Conservation (phyloP, 108 stramenopile species). For the Poteriospumella lacustris region DNA sequence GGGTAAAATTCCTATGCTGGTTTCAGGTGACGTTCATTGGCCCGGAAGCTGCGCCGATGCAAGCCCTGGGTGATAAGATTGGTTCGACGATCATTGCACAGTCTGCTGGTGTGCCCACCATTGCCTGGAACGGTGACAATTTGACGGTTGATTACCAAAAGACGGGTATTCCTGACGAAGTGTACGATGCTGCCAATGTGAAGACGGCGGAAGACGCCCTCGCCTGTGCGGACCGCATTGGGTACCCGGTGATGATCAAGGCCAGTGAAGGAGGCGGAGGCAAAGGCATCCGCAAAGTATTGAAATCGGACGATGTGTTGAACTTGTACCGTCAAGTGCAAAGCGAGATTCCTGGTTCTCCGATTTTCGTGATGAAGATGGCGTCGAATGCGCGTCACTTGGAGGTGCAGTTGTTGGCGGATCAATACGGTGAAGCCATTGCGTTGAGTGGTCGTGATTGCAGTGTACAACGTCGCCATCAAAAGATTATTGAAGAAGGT, state of each 20-base stretch:
- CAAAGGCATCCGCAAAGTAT: slow-evolving; percentile 92
- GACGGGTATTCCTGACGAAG: slow-evolving; percentile 71
- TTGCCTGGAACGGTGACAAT: slow-evolving; percentile 89
- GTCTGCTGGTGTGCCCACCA: slow-evolving; percentile 90
- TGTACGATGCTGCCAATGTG: slow-evolving; percentile 79
- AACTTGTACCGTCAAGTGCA: slow-evolving; percentile 91
- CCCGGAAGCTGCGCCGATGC: slow-evolving; percentile 92
- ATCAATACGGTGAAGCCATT: slow-evolving; percentile 92
- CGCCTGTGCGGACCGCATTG: slow-evolving; percentile 71
- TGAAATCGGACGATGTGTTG: slow-evolving; percentile 45
- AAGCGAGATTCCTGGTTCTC: slow-evolving; percentile 93
- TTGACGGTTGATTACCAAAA: slow-evolving; percentile 69
- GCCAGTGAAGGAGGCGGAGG: slow-evolving; percentile 98
- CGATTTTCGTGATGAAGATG: slow-evolving; percentile 92
- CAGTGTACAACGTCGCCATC: slow-evolving; percentile 94
- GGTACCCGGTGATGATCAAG: slow-evolving; percentile 99
- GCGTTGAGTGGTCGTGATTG: slow-evolving; percentile 98
- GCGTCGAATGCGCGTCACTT: slow-evolving; percentile 77
- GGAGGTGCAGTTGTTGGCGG: slow-evolving; percentile 95
- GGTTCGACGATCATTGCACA: slow-evolving; percentile 97
- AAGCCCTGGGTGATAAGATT: slow-evolving; percentile 98
- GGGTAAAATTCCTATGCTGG: not conserved
- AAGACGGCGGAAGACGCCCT: slow-evolving; percentile 66
- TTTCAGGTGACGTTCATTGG: slow-evolving; percentile 67
- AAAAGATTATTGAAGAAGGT: slow-evolving; percentile 97